Evolutionary conservation across 2,329 filamentous ascomycete genomes (phyloP), one percentile per base, ranked within the genome.

Genomic region (Tolypocladium cylindrosporum): DNA sequence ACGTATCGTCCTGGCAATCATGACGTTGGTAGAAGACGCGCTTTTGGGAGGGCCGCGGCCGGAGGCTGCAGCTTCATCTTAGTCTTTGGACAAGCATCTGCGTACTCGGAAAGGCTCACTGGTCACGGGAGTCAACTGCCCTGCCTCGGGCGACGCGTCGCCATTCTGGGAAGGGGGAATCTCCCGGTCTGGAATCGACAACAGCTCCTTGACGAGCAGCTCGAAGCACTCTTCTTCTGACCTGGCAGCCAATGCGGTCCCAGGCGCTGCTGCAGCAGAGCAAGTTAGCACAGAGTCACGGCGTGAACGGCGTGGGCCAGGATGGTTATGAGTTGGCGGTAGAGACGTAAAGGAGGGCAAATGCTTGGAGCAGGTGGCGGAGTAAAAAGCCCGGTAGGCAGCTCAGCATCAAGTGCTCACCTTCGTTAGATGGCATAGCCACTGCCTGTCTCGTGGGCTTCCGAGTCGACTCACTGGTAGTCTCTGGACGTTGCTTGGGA

Each of bases 1-100:
- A 6, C 67, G 66, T 36, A 71, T 66, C 10, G 70, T 71, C 43
- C 62, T 66, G 40, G 66, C 65, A 56, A 72, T 69, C 63, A 67
- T 65, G 14, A 67, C 65, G 56, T 72, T 71, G 5, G 65, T 71
- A 3, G 63, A 60, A 2, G 24, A 27, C 24, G 62, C 61, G 21
- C 55, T 41, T 7, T 27, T 31, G 34, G 50, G 13, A n/a, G 53
- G 27, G 55, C n/a, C 53, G n/a, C 21, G 40, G 16, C 4, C 37
- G 31, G 50, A 43, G 27, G 7, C 48, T 51, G 45, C 19, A 36
- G 6, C 16, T 36, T 31, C 48, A 36, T n/a, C 1, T 51, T 51
- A 51, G 31, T 36, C 19, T 11, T 19, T 16, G 5, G 10, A 16
- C 4, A 34, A 4, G 19, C 19, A 4, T 9, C 31, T 10, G 10